Evolutionary conservation across 805 yeast species (phyloP), one percentile per base, ranked within the genome.

Genomic region (Ogataea degrootiae): DNA sequence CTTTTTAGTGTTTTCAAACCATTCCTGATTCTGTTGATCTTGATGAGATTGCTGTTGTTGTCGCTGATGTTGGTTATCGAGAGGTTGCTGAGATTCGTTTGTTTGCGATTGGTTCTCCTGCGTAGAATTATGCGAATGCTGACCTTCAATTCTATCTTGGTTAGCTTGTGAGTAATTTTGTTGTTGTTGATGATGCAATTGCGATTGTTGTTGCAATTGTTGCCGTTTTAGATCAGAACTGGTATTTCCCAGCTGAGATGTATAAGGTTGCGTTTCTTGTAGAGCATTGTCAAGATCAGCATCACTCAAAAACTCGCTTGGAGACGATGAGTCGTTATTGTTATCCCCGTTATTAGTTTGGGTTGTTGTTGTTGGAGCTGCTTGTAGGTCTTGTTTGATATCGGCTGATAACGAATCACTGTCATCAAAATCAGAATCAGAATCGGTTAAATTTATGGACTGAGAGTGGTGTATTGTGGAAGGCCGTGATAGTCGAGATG

Each of bases 261-360:
- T 45, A 42, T 51, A 48, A 11, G 52, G 42, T 16, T 54, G 49
- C 2, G 47, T 44, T 62, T 66, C 50, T 9, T 56, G 55, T 44
- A 66, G 52, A 0, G 76, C 79, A 41, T 71, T 70, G 14, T 72
- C 79, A 34, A 76, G 55, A 54, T 76, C 82, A 2, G 72, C 66
- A 51, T 79, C 83, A 14, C 81, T 75, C 70, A 75, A 67, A 52
- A 77, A 76, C 38, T 77, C 83, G 48, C 77, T 70, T 4, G 79
- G 77, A 2, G 82, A 76, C 7, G 82, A 75, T 3, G 74, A 62
- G 3, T 61, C 57, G 34, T 50, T 49, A 14, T 33, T 37, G 12
- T 37, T 34, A 6, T 6, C 39, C 6, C 29, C 35, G 26, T 43
- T 33, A 16, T 42, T 35, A 5, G 19, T 1, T 17, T 21, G 33